Evolutionary conservation across 495 filamentous ascomycete genomes (phyloP).

Genomic region (Aspergillus biplanus): DNA sequence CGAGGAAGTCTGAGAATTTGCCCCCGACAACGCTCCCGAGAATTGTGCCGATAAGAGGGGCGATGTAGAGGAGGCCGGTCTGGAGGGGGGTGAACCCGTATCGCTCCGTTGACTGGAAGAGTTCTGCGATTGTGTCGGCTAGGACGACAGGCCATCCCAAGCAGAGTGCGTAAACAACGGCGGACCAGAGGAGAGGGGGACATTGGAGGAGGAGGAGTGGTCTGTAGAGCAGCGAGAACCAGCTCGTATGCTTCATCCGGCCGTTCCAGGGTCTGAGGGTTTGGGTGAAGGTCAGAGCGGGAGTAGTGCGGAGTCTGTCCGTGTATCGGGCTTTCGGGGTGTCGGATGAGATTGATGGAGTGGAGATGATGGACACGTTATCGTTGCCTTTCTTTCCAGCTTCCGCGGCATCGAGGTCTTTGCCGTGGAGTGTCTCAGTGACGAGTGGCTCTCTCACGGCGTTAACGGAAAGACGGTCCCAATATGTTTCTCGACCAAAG

Average conservation of each 20-base stretch:
- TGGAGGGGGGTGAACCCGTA: constrained; percentile 15
- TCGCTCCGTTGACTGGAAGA: constrained; percentile 5
- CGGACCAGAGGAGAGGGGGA: constrained; percentile 10
- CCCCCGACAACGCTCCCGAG: constrained; percentile 13
- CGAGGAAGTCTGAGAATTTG: constrained; percentile 13
- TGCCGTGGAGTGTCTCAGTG: neutral
- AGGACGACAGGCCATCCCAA: constrained; percentile 13
- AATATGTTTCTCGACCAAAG: constrained; percentile 15
- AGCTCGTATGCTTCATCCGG: constrained; percentile 1
- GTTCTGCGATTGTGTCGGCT: constrained; percentile 13
- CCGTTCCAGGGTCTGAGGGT: constrained; percentile 7
- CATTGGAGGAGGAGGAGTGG: constrained; percentile 3
- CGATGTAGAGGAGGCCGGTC: constrained; percentile 13
- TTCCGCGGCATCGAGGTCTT: neutral
- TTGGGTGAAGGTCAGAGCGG: neutral
- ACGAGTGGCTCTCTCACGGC: neutral
- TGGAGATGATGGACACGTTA: neutral
- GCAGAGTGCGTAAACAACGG: constrained; percentile 3
- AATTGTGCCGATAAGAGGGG: constrained; percentile 11
- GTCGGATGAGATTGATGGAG: neutral
- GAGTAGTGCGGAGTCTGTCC: constrained; percentile 7
- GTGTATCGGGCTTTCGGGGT: constrained; percentile 4
- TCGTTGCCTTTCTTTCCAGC: neutral
- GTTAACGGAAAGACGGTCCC: neutral
- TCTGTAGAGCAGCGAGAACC: neutral